These are phyloP conservation scores for Leucaena leucocephala DNA, from an alignment of 306 rosid species.

Conservation along the genomic window DNA sequence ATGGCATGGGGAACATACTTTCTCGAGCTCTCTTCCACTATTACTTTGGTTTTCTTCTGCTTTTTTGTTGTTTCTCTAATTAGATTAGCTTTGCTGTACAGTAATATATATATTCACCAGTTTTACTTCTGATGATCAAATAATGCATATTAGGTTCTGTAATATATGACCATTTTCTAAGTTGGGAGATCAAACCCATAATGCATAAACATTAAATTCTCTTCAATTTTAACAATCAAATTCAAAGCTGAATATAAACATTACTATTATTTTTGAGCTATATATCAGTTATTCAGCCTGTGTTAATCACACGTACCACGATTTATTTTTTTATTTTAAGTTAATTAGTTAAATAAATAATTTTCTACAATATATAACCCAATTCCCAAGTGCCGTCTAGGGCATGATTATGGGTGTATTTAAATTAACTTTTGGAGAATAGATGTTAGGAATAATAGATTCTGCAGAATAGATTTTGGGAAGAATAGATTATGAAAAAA, in stretches of 20 bases:
- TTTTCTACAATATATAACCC: background rate
- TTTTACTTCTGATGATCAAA: background rate
- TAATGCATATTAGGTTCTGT: background rate
- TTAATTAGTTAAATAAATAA: background rate
- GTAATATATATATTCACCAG: background rate
- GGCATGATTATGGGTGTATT: slow-evolving; percentile 15
- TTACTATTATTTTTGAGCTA: background rate
- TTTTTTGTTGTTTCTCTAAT: background rate
- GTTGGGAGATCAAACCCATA: background rate
- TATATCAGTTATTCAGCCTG: background rate
- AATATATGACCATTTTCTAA: background rate
- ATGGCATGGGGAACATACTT: slow-evolving; percentile 26
- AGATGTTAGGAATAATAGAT: too few relatives aligned
- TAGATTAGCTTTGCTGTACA: background rate
- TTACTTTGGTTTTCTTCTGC: background rate
- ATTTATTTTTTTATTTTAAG: background rate
- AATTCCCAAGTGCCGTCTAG: background rate
- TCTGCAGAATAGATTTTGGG: too few relatives aligned
- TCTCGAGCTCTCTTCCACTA: slow-evolving; percentile 4
- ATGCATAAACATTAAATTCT: background rate
- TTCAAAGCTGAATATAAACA: background rate
- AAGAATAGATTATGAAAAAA: too few relatives aligned
- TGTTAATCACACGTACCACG: background rate
- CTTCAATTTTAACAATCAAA: background rate
- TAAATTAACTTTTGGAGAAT: too few relatives aligned